Base-by-base conservation (phyloP, 139 green algal genomes). In the Mesostigma viride region DNA sequence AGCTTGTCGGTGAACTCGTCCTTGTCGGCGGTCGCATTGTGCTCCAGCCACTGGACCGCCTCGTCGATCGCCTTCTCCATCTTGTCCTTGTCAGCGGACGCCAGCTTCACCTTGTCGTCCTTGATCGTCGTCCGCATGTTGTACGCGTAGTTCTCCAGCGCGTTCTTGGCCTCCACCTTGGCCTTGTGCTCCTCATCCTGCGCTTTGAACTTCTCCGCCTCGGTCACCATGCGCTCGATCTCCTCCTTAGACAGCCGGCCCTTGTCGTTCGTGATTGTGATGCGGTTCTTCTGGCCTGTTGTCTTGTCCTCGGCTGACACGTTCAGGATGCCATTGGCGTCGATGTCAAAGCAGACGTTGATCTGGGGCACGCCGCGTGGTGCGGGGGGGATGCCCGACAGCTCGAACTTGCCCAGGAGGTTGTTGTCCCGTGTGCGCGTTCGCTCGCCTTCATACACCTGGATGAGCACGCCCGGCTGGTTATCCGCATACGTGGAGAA, bases 241-340 rank as follows among this genome's bases (percentile, higher is more conserved):
- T 97, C 92, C 0, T 96, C 91, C 84, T 95, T 96, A 65, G 63
- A 85, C 17, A 96, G 82, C 3, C 89, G 81, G 44, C 91, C 91
- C 88, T 96, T 97, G 82, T 96, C 91, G 72, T 97, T 96, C 62
- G 91, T 97, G 81, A 97, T 97, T 53, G 91, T 97, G 80, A 97
- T 96, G 79, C 94, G 95, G 79, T 91, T 91, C 77, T 91, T 92
- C 59, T 87, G 87, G 72, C 90, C 90, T 3, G 86, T 91, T 27
- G 85, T 90, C 83, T 95, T 95, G 74, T 97, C 91, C 85, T 95
- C 90, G 3, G 91, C 91, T 3, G 85, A 91, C 51, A 97, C 74
- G 69, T 97, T 97, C 20, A 97, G 82, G 72, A 97, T 96, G 73
- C 91, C 91, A 77, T 97, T 97, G 71, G 91, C 91, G 66, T 97